Base-by-base conservation (phyloP, 257 asterid genomes). In the Leonotis leonurus region DNA sequence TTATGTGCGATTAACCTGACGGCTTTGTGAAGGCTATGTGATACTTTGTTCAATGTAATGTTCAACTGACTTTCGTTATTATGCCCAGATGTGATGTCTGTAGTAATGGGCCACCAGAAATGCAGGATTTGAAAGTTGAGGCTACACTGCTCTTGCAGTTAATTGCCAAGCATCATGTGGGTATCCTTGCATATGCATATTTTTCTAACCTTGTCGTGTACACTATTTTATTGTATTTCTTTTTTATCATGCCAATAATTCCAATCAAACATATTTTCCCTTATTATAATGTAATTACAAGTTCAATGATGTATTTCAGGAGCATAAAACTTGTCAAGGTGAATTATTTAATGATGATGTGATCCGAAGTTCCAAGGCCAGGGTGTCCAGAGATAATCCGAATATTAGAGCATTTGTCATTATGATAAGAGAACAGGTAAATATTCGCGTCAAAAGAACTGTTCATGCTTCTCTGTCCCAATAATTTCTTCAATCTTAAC, bases 71-170 rank as follows among this genome's bases (percentile, higher is more conserved):
- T 54, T 61, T 68, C 29, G 65, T 74, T n/a, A 8, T 68, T 55
- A 62, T 57, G 55, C 59, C 33, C 81, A 87, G 95, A 67, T 87
- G 95, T 70, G 95, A 87, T 77, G 70, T 81, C 39, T 87, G 95
- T 70, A 40, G 43, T 11, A 70, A 75, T 33, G 88, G 90, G 67
- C 88, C 95, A 50, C 90, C 95, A 30, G 86, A 78, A 63, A 57
- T 64, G 54, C 88, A 84, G 75, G 77, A 77, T 77, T 18, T 87
- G 77, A 84, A 68, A 75, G 75, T 75, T 27, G 93, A 87, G 80
- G 86, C 64, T 0, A 61, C 69, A 39, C 35, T 75, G 48, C 70
- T 87, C 51, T 64, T 87, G 90, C 83, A 77, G 78, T 73, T 71
- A 60, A 72, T 84, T 72, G 73, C 73, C 50, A 53, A 84, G 18